These are phyloP conservation scores for Nakazawaea siamensis DNA, from an alignment of 805 yeast species.

Conservation along the genomic window DNA sequence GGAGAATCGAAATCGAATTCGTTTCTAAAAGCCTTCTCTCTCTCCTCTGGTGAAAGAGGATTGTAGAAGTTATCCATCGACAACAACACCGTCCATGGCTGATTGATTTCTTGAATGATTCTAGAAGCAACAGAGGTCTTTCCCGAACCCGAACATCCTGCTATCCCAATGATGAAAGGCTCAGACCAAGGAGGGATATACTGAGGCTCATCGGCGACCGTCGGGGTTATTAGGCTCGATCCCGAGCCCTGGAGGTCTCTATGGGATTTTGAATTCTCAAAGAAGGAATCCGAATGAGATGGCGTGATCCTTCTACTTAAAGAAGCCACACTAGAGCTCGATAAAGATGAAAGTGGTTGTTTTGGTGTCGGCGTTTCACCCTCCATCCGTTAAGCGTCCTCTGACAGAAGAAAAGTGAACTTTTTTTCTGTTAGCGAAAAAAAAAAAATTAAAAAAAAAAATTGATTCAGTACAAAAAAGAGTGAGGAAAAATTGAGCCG, in stretches of 20 bases:
- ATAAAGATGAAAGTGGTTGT: no score
- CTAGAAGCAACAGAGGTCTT: conserved; percentile 86
- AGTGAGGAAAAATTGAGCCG: no score
- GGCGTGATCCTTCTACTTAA: conserved; percentile 9
- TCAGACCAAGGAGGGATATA: conserved; percentile 85
- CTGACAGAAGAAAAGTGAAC: no score
- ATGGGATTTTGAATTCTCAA: not conserved
- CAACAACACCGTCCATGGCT: conserved; percentile 90
- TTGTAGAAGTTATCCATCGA: conserved; percentile 89
- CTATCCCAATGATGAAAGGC: conserved; percentile 82
- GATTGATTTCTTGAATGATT: conserved; percentile 67
- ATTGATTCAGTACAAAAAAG: no score
- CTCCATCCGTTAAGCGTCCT: no score
- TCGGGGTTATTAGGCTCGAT: not conserved
- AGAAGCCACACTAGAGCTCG: no score
- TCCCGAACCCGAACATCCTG: conserved; percentile 86
- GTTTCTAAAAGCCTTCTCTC: conserved; percentile 53
- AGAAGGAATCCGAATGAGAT: conserved; percentile 10
- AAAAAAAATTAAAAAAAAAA: no score
- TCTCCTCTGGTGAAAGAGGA: conserved; percentile 57
- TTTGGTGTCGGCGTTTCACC: no score
- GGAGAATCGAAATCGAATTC: conserved; percentile 87
- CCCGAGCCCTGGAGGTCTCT: not conserved
- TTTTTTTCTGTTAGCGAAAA: no score
- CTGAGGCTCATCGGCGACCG: conserved; percentile 9